phyloP scores from a whole-genome alignment of 139 green algal genomes.

The Pycnococcus provasolii region DNA sequence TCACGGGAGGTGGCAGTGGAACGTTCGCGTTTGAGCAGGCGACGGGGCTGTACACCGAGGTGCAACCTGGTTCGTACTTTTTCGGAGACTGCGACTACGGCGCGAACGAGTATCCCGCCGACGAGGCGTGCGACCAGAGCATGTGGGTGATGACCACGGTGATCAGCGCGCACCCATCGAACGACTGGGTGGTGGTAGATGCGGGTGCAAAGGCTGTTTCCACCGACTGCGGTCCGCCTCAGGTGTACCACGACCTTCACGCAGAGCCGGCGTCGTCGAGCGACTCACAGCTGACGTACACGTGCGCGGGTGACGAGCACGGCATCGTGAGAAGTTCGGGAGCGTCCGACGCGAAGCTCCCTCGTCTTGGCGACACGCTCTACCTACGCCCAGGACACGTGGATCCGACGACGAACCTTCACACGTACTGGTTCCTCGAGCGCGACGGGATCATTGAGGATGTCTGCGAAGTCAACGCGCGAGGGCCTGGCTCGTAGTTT shows the following conservation, averaged over 20 bases:
- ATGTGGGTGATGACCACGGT: slow-evolving; percentile 3
- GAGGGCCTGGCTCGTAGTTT: neutral
- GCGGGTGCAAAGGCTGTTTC: slow-evolving; percentile 1
- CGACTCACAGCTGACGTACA: neutral
- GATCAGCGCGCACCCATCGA: neutral
- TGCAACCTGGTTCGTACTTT: slow-evolving; percentile 5
- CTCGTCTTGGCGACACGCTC: neutral
- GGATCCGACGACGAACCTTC: slow-evolving; percentile 3
- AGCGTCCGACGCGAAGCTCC: neutral
- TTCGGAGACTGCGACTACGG: slow-evolving; percentile 8
- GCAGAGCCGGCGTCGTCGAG: too few species aligned
- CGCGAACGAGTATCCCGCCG: neutral
- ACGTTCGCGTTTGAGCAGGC: neutral
- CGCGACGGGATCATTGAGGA: neutral
- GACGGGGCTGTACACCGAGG: slow-evolving; percentile 3
- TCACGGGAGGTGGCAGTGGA: slow-evolving; percentile 2
- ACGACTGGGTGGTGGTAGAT: neutral
- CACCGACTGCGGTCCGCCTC: neutral
- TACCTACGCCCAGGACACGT: slow-evolving; percentile 1
- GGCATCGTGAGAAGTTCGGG: neutral
- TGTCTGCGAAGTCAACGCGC: neutral
- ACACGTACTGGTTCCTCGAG: slow-evolving; percentile 1
- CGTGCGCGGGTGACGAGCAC: slow-evolving; percentile 9
- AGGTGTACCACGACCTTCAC: neutral
- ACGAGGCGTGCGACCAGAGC: neutral